Conservation (phyloP, 2,329 filamentous ascomycete genomes). For the Epichloe hybrida region DNA sequence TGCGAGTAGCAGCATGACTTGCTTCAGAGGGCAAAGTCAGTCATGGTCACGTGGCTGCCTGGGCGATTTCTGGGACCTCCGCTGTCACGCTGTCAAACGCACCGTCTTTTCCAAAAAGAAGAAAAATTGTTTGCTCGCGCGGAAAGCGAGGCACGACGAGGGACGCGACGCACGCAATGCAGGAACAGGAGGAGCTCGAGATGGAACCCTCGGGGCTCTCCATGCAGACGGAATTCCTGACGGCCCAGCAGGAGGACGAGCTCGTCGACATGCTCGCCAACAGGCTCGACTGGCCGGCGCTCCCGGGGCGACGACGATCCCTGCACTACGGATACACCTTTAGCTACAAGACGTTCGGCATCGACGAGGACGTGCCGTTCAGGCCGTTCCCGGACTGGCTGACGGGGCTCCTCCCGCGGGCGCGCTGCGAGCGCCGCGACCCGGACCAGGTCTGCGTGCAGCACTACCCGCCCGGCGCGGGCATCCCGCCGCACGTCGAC, state of each 20-base stretch:
- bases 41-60: background rate
- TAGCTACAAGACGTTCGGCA: slow-evolving; percentile 43
- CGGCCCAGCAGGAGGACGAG: slow-evolving; percentile 27
- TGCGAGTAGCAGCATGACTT: too few relatives aligned
- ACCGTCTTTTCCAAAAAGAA: too few relatives aligned
- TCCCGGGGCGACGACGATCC: slow-evolving; percentile 5
- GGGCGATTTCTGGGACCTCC: too few relatives aligned
- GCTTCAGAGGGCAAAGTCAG: too few relatives aligned
- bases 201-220: slow-evolving; percentile 23
- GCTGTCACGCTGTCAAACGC: too few relatives aligned
- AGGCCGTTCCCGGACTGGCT: slow-evolving; percentile 39
- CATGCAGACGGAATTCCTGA: slow-evolving; percentile 34
- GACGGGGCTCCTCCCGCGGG: slow-evolving; percentile 33
- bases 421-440: slow-evolving; percentile 26
- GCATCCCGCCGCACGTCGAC: slow-evolving; percentile 49
- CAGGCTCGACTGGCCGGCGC: slow-evolving; percentile 3
- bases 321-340: slow-evolving; percentile 42
- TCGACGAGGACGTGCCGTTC: slow-evolving; percentile 31
- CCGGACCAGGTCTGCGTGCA: slow-evolving; percentile 48
- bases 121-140: too few relatives aligned
- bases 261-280: slow-evolving; percentile 20
- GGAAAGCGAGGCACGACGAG: too few relatives aligned
- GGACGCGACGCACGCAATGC: slow-evolving; percentile 9
- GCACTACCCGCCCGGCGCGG: slow-evolving; percentile 44
- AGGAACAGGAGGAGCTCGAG: slow-evolving; percentile 10